phyloP scores from a whole-genome alignment of 2,329 filamentous ascomycete species.

The Aspergillus tubingensis region DNA sequence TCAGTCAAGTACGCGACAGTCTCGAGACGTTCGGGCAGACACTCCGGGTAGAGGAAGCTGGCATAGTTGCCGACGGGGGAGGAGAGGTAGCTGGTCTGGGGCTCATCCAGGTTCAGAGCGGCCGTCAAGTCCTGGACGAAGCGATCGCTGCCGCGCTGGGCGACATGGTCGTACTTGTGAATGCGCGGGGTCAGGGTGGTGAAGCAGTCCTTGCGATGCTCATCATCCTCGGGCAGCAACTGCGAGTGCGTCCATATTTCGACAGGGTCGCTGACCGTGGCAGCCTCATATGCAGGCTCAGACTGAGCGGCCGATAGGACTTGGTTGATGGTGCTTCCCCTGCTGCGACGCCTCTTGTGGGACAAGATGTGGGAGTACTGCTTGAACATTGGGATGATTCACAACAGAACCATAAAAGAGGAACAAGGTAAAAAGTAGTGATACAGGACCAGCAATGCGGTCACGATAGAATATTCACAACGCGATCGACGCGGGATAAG shows the following conservation, averaged over 20 bases:
- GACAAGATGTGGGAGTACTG: constrained; percentile 17
- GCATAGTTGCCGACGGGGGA: constrained; percentile 18
- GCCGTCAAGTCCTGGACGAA: constrained; percentile 15
- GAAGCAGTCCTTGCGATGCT: constrained; percentile 11
- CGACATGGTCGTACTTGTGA: constrained; percentile 19
- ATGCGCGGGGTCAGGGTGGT: constrained; percentile 13
- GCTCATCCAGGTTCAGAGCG: constrained; percentile 5
- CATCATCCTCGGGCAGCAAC: constrained; percentile 5
- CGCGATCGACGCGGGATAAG: constrained; percentile 2
- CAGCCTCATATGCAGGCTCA: constrained; percentile 9
- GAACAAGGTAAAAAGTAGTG: neutral
- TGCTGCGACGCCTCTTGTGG: constrained; percentile 16
- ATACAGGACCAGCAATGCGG: neutral
- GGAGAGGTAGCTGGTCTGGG: constrained; percentile 12
- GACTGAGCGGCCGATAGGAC: constrained; percentile 12
- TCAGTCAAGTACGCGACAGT: constrained; percentile 16
- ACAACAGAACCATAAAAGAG: neutral
- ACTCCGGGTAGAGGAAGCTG: constrained; percentile 17
- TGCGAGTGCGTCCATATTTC: constrained; percentile 16
- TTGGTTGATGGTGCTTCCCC: constrained; percentile 10
- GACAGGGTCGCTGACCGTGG: constrained; percentile 10
- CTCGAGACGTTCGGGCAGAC: constrained; percentile 14
- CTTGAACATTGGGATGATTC: constrained; percentile 13
- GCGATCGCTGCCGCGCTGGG: constrained; percentile 15
- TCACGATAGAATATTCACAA: neutral